Evolutionary conservation across 2,329 filamentous ascomycete genomes (phyloP).

Genomic region (Colletotrichum zoysiae): DNA sequence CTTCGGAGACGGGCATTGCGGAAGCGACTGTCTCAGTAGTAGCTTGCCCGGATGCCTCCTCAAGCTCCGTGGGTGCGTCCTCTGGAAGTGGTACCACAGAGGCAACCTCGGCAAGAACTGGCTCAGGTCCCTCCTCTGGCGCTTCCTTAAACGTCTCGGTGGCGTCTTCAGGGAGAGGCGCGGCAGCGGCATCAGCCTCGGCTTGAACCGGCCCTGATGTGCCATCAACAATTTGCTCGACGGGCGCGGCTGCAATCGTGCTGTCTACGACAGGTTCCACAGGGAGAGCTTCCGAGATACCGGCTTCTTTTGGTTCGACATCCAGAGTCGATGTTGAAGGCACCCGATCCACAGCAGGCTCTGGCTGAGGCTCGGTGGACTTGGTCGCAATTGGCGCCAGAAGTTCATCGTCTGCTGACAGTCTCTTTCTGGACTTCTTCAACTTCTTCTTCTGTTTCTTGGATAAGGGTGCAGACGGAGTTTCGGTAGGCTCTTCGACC

Average conservation of each 20-base stretch:
- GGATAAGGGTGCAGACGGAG: conserved; percentile 23
- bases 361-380: conserved; percentile 18
- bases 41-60: conserved; percentile 1
- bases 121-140: not conserved
- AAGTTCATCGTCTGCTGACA: conserved; percentile 37
- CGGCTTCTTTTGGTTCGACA: not conserved
- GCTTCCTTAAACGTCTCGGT: not conserved
- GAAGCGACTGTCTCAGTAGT: not conserved
- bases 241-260: not conserved
- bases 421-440: conserved; percentile 41
- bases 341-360: not conserved
- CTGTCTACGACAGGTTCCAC: conserved; percentile 12
- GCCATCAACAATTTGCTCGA: not conserved
- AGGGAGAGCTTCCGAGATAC: not conserved
- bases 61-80: not conserved
- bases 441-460: conserved; percentile 46
- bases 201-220: not conserved
- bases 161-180: not conserved
- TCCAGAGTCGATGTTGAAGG: not conserved
- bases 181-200: not conserved
- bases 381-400: conserved; percentile 2
- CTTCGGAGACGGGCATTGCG: not conserved
- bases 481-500: conserved; percentile 1
- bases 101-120: not conserved
- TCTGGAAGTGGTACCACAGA: not conserved